Evolutionary conservation across 2,329 filamentous ascomycete genomes (phyloP).

Genomic region (Coleophoma cylindrospora): DNA sequence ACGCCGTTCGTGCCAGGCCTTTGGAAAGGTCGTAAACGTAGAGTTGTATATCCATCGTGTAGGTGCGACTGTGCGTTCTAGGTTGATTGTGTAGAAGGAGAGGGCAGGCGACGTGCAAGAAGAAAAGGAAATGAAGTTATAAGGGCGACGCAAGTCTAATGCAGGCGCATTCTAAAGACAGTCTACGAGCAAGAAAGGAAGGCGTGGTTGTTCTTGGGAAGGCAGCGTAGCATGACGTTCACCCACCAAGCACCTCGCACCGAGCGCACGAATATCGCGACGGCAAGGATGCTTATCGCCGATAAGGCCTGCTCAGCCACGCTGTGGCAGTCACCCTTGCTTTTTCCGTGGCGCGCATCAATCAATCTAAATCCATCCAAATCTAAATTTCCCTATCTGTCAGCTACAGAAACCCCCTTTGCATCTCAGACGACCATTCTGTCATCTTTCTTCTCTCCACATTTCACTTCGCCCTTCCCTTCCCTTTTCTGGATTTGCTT

Average conservation of each 20-base stretch:
- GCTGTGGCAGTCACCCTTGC: neutral
- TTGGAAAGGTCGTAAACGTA: slow-evolving; percentile 75
- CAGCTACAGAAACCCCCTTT: neutral
- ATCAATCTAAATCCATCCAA: too few species aligned
- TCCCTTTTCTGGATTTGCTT: slow-evolving; percentile 3
- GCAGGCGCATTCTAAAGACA: neutral
- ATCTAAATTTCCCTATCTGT: slow-evolving; percentile 1
- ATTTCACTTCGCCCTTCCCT: slow-evolving; percentile 3
- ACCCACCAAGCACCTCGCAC: neutral
- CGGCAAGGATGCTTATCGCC: neutral
- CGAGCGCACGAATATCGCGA: neutral
- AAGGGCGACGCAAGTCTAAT: too few species aligned
- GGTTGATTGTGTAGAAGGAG: neutral
- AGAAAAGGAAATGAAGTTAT: neutral
- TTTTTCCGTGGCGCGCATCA: too few species aligned
- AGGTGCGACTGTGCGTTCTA: neutral
- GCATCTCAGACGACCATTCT: neutral
- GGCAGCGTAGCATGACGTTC: neutral
- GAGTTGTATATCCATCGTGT: slow-evolving; percentile 66
- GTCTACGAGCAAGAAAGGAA: slow-evolving; percentile 7
- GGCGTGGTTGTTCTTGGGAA: neutral
- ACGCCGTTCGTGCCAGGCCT: slow-evolving; percentile 45
- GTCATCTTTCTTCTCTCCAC: neutral
- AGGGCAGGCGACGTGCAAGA: neutral
- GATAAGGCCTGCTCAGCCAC: slow-evolving; percentile 2